Evolutionary conservation across 768 basidiomycete genomes (phyloP).

Genomic region (Leccinellum albellum): DNA sequence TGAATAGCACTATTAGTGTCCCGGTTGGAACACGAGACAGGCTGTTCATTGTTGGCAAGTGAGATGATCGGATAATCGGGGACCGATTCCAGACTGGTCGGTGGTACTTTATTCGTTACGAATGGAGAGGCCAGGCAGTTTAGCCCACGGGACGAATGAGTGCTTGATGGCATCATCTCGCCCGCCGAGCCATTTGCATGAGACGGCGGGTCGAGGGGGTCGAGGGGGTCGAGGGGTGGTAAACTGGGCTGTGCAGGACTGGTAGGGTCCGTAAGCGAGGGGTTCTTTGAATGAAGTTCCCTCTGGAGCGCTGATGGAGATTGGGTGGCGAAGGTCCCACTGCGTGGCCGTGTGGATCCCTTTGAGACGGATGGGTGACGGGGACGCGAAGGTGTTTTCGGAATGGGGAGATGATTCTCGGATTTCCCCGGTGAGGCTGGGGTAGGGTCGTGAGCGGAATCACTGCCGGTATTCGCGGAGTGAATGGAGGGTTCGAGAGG

Average conservation of each 20-base stretch:
- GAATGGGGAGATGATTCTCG: conserved; percentile 3
- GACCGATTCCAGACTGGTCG: neutral
- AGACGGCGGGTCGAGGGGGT: conserved; percentile 10
- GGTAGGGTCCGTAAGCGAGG: neutral
- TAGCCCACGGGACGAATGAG: conserved; percentile 3
- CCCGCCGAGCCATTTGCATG: conserved; percentile 7
- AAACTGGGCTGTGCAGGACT: neutral
- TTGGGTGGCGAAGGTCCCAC: conserved; percentile 11
- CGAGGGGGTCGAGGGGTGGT: conserved; percentile 13
- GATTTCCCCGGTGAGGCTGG: conserved; percentile 9
- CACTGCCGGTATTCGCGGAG: conserved; percentile 5
- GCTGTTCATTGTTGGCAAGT: neutral
- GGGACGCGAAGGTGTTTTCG: conserved; percentile 20
- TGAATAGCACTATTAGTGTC: neutral
- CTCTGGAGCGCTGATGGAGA: conserved; percentile 3
- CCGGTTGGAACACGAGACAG: neutral
- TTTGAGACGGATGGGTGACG: conserved; percentile 16
- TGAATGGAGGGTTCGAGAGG: conserved; percentile 20
- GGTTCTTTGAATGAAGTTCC: conserved; percentile 2
- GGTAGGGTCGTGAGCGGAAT: neutral
- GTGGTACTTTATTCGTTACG: neutral
- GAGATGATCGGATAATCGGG: neutral
- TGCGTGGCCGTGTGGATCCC: conserved; percentile 14
- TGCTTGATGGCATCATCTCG: neutral
- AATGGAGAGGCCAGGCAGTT: conserved; percentile 16